phyloP scores from a whole-genome alignment of 2,329 filamentous ascomycete species.

The Paecilomyces sp. region DNA sequence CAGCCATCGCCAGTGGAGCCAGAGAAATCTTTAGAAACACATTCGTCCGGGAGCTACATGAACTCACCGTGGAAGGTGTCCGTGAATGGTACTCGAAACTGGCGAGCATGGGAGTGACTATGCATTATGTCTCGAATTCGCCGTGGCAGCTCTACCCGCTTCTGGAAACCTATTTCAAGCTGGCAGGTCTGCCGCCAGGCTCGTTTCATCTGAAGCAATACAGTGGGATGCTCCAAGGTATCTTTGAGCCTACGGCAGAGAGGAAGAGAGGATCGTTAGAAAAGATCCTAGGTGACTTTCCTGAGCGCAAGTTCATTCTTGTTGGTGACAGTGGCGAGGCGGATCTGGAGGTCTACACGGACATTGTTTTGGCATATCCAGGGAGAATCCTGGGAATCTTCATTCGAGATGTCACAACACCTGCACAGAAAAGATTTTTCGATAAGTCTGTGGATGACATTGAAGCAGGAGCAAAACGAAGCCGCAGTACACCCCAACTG shows the following conservation, averaged over 20 bases:
- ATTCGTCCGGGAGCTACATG: conserved; percentile 77
- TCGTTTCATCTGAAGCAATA: conserved; percentile 97
- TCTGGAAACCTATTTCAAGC: conserved; percentile 73
- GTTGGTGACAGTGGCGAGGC: conserved; percentile 96
- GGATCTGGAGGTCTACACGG: conserved; percentile 93
- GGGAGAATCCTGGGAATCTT: conserved; percentile 80
- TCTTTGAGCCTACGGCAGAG: conserved; percentile 95
- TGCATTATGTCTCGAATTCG: conserved; percentile 99
- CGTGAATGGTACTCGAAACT: conserved; percentile 80
- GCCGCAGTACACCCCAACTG: conserved; percentile 17
- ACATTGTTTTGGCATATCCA: conserved; percentile 78
- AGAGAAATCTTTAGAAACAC: conserved; percentile 95
- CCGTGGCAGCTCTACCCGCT: conserved; percentile 97
- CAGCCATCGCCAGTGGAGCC: conserved; percentile 78
- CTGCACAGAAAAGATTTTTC: conserved; percentile 67
- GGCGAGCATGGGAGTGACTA: conserved; percentile 69
- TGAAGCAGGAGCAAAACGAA: conserved; percentile 15
- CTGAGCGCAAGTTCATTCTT: conserved; percentile 78
- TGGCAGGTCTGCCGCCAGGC: conserved; percentile 72
- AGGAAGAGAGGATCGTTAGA: conserved; percentile 85
- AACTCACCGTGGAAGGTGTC: conserved; percentile 80
- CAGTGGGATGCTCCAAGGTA: conserved; percentile 92
- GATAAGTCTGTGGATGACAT: conserved; percentile 50
- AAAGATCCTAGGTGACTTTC: conserved; percentile 81
- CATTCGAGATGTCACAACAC: conserved; percentile 89